Percentiles rank a stretch among this genome's conserved stretches.
These are phyloP conservation scores for Kluyveromyces sp. DNA, from an alignment of 1,139 yeast genomes.

Conservation along the genomic window DNA sequence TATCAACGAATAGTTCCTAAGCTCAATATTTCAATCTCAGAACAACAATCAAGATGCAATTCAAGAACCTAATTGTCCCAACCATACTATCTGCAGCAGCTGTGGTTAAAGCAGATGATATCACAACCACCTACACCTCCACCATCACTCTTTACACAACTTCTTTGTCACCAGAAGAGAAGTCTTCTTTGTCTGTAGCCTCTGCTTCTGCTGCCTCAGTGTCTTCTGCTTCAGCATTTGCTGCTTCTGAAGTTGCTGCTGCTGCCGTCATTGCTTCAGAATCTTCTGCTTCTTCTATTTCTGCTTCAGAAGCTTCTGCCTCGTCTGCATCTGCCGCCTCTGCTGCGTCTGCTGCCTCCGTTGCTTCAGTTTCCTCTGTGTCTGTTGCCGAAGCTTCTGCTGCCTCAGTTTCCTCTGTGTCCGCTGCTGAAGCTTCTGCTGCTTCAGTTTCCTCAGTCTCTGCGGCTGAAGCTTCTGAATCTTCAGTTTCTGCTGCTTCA, in stretches of 20 bases:
- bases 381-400: constrained; percentile 5
- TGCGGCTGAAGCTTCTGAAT: constrained; percentile 7
- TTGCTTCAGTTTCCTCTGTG: constrained; percentile 7
- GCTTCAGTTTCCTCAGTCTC: constrained; percentile 7
- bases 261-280: constrained; percentile 9
- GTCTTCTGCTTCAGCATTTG: background rate
- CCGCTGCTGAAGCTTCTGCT: constrained; percentile 10
- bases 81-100: constrained; percentile 3
- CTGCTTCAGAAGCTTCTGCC: constrained; percentile 9
- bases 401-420: constrained; percentile 8
- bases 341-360: constrained; percentile 17
- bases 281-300: background rate
- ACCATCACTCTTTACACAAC: constrained; percentile 8
- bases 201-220: no score
- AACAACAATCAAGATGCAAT: constrained; percentile 5
- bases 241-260: constrained; percentile 7
- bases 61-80: constrained; percentile 5
- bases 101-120: constrained; percentile 1
- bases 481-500: constrained; percentile 10
- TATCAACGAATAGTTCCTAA: no score
- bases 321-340: constrained; percentile 12
- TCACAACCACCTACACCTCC: constrained; percentile 9
- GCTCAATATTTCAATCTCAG: background rate
- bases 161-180: constrained; percentile 7
- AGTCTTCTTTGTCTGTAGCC: constrained; percentile 1